Base-by-base conservation (phyloP, 257 asterid genomes). In the Solanum okadae region DNA sequence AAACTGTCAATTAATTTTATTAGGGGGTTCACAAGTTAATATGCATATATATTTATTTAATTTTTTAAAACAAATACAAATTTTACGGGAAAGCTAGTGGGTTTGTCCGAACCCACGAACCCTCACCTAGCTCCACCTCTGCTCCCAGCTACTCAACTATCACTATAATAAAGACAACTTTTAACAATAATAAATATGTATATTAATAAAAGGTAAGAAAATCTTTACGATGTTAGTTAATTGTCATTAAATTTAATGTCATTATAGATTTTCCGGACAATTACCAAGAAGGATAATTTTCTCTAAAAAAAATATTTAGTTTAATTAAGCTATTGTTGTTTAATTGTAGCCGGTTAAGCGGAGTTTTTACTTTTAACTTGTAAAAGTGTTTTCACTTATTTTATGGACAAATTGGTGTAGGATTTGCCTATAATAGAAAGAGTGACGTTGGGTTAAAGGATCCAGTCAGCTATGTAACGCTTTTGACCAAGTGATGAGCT, bases 371-470 rank as follows among this genome's bases (percentile, higher is more conserved):
- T 77, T 77, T 12, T 44, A 23, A 25, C 13, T n/a, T 12, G 23
- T 29, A 77, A 6, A 77, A 77, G 10, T 8, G 7, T 12, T 77
- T 77, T 38, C 63, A 77, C 63, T 8, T 77, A 42, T 79, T 44
- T 44, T 44, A 2, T 27, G 67, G 3, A 44, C 15, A 44, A 44
- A 34, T 46, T 79, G 67, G 67, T 29, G 0, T 46, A 78, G 11
- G 3, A 44, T 44, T 95, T 95, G 78, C 98, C 98, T 81, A 90
- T 93, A 89, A 87, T 95, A 27, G 92, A 91, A 63, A 94, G 94
- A 20, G 96, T 96, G 27, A 76, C 91, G n/a, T 89, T 92, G 3
- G 25, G 88, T 87, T 81, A 85, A 14, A 11, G 93, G 88, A 87
- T 87, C 65, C 89, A 82, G 84, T 52, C 92, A 11, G 46, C 88